These are phyloP conservation scores for Tothia fuscella DNA, from an alignment of 2,329 filamentous ascomycete genomes.

Conservation along the genomic window DNA sequence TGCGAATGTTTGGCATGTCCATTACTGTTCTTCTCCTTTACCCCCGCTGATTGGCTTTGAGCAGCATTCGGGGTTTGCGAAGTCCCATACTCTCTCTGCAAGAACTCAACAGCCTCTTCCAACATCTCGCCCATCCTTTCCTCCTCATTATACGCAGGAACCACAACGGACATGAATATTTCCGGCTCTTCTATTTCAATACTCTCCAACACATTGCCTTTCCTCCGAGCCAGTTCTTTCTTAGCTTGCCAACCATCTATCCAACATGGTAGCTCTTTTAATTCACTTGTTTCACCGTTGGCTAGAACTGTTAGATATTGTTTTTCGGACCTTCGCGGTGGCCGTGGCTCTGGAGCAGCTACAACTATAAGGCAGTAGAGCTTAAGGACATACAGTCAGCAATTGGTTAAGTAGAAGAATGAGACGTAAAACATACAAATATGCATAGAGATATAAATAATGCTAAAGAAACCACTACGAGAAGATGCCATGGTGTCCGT, in stretches of 20 bases:
- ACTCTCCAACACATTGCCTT: slow-evolving; percentile 29
- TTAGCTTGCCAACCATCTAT: slow-evolving; percentile 60
- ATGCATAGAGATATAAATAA: too few relatives aligned
- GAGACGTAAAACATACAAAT: too few relatives aligned
- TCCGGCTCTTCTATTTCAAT: slow-evolving; percentile 61
- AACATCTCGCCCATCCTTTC: slow-evolving; percentile 72
- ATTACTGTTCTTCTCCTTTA: slow-evolving; percentile 20
- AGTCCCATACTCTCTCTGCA: slow-evolving; percentile 63
- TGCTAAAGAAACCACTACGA: too few relatives aligned
- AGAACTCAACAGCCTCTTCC: slow-evolving; percentile 77
- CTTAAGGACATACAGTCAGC: too few relatives aligned
- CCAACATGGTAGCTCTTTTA: slow-evolving; percentile 68
- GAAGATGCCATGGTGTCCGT: too few relatives aligned
- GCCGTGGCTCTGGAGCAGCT: slow-evolving; percentile 45
- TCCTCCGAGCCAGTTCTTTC: slow-evolving; percentile 31
- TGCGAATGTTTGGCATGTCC: background rate
- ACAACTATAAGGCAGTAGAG: slow-evolving; percentile 2
- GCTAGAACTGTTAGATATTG: slow-evolving; percentile 65
- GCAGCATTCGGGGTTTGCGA: slow-evolving; percentile 17
- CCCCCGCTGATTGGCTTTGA: slow-evolving; percentile 23
- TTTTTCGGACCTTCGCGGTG: slow-evolving; percentile 66
- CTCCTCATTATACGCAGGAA: slow-evolving; percentile 93
- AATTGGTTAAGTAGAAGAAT: too few relatives aligned
- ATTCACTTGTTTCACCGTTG: slow-evolving; percentile 44
- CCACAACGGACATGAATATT: slow-evolving; percentile 79